Conservation (phyloP, 306 rosid species). For the Inga laurina region DNA sequence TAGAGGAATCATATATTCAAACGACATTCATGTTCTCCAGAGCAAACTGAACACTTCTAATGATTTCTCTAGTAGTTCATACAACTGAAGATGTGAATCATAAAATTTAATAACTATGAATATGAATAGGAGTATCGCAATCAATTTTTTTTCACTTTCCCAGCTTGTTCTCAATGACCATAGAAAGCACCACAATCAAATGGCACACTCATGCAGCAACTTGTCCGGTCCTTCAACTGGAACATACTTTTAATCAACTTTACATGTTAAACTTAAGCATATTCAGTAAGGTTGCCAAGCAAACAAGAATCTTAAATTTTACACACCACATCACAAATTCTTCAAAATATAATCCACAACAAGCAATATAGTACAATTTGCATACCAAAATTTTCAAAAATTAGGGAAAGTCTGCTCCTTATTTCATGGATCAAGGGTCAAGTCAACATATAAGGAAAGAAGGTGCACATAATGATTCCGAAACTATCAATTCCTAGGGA, state of each 20-base stretch:
- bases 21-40: not conserved
- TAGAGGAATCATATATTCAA: not conserved
- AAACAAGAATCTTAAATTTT: not conserved
- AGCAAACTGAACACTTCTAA: not conserved
- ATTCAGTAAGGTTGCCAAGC: not conserved
- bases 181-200: conserved; percentile 1
- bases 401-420: not conserved
- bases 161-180: not conserved
- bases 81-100: not conserved
- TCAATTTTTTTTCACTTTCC: not conserved
- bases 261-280: not conserved
- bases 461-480: not conserved
- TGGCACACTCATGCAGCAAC: not conserved
- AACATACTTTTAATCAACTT: not conserved
- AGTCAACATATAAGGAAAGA: not conserved
- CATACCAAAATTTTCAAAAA: not conserved
- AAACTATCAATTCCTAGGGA: not conserved
- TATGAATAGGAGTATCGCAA: not conserved
- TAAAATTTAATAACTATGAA: not conserved
- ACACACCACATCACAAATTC: not conserved
- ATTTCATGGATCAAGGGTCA: not conserved
- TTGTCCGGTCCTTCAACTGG: not conserved
- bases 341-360: not conserved
- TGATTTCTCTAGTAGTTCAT: not conserved
- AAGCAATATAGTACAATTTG: not conserved